Base-by-base conservation (phyloP, 1,139 yeast genomes). In the Candida neerlandica region DNA sequence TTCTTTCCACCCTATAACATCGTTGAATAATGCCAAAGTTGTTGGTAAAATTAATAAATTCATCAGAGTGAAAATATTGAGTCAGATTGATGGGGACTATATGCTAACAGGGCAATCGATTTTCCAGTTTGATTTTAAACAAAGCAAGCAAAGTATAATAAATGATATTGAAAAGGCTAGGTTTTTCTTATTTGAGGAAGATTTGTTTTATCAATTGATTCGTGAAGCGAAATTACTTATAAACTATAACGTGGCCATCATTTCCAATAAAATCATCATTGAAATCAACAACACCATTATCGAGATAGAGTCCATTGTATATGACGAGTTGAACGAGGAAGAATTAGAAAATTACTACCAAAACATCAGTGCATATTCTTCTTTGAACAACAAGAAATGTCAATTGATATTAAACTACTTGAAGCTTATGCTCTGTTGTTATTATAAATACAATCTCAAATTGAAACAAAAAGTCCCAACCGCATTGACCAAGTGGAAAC, bases 121-220 rank as follows among this genome's bases (percentile, higher is more conserved):
- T 18, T 69, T 75, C 27, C 62, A 61, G 9, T 58, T 59, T 32
- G 58, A 62, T 12, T 58, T 59, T 23, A 52, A 56, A 21, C 47
- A 46, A 2, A 51, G 54, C 32, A 64, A 63, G n/a, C 73, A 73
- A n/a, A 62, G 61, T n/a, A 68, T 79, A 10, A 74, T 80, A n/a
- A 73, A 75, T 54, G 78, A 76, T 26, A 84, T 86, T 26, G 78
- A 79, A 56, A 80, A 71, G 53, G 85, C 89, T 0, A 73, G 97
- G 46, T 85, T 79, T 56, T 82, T 84, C 53, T 72, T 92, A 7
- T 92, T 92, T 70, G 98, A 92, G 61, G 95, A 89, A 59, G 98
- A 92, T 62, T 72, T 87, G 44, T 83, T 81, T 58, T 80, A 82
- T 62, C 90, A 86, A 58, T 69, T 92, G 52, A 78, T 85, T 30